phyloP scores from a whole-genome alignment of 106 monocot species.

The Iris macrosiphon region DNA sequence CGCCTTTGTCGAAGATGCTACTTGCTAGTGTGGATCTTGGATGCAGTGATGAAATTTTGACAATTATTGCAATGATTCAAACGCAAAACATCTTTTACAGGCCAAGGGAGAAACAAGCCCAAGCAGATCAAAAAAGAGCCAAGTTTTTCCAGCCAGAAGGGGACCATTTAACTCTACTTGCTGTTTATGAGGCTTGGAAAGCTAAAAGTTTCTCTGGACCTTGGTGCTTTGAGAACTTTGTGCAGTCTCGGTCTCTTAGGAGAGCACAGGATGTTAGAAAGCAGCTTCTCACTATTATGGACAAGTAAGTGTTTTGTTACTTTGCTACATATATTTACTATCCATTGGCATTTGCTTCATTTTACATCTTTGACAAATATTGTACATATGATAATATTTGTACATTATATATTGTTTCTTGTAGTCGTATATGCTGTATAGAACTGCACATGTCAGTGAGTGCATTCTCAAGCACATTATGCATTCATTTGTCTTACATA shows the following conservation, averaged over 20 bases:
- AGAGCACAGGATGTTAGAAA: conserved; percentile 96
- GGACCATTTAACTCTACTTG: conserved; percentile 85
- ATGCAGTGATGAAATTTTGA: conserved; percentile 90
- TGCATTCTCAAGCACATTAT: too few species aligned
- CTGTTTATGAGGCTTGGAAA: conserved; percentile 99
- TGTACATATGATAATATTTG: too few species aligned
- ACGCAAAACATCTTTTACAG: conserved; percentile 92
- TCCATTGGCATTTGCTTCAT: not conserved
- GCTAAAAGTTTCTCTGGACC: conserved; percentile 98
- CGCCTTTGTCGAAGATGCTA: conserved; percentile 88
- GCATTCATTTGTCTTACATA: too few species aligned
- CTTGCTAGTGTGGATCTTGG: conserved; percentile 96
- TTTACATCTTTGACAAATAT: not conserved
- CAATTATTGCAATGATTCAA: conserved; percentile 96
- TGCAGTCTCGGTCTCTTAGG: conserved; percentile 85
- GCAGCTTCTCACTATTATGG: conserved; percentile 95
- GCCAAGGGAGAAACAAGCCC: conserved; percentile 94
- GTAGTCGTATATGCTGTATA: too few species aligned
- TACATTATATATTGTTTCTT: too few species aligned
- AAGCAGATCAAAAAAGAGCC: conserved; percentile 93
- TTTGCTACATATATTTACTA: not conserved
- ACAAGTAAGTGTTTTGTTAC: conserved; percentile 43
- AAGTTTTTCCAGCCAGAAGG: conserved; percentile 99
- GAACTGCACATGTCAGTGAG: too few species aligned
- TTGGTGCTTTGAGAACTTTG: conserved; percentile 99